Percentiles rank a stretch among this genome's conserved stretches.
Evolutionary conservation across 225 moss, liverwort and hornwort species (phyloP).

Genomic region (Anthoceros angustus): DNA sequence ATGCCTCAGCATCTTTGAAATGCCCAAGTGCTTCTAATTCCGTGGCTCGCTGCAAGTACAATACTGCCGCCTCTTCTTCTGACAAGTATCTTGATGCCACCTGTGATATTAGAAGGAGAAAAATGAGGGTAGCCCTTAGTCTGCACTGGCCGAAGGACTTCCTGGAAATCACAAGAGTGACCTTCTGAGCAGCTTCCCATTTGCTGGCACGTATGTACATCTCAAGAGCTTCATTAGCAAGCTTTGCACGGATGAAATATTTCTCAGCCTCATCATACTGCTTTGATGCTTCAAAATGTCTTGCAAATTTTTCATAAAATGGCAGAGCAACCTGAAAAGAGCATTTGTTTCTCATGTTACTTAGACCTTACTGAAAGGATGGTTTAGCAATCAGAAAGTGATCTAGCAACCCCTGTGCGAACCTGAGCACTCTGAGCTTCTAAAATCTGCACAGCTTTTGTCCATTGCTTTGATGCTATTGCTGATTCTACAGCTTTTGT

Average conservation of each 20-base stretch:
- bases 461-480: conserved; percentile 75
- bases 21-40: conserved; percentile 50
- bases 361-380: too few species aligned
- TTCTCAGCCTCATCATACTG: conserved; percentile 72
- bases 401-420: not conserved
- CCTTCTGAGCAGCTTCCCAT: conserved; percentile 87
- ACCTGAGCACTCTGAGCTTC: conserved; percentile 59
- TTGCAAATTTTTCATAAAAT: conserved; percentile 57
- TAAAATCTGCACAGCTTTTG: conserved; percentile 79
- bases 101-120: conserved; percentile 16
- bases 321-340: conserved; percentile 49
- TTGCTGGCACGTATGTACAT: conserved; percentile 92
- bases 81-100: conserved; percentile 66
- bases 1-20: conserved; percentile 75
- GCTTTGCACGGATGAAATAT: conserved; percentile 59
- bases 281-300: conserved; percentile 70
- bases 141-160: not conserved
- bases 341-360: not conserved
- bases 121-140: not conserved
- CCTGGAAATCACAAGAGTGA: conserved; percentile 7
- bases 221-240: conserved; percentile 71
- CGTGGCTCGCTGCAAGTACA: conserved; percentile 72
- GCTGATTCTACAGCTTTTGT: conserved; percentile 78
- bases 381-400: not conserved
- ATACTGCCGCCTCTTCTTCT: conserved; percentile 43